These are phyloP conservation scores for Cryphonectria japonica DNA, from an alignment of 2,329 filamentous ascomycete species.

Conservation along the genomic window DNA sequence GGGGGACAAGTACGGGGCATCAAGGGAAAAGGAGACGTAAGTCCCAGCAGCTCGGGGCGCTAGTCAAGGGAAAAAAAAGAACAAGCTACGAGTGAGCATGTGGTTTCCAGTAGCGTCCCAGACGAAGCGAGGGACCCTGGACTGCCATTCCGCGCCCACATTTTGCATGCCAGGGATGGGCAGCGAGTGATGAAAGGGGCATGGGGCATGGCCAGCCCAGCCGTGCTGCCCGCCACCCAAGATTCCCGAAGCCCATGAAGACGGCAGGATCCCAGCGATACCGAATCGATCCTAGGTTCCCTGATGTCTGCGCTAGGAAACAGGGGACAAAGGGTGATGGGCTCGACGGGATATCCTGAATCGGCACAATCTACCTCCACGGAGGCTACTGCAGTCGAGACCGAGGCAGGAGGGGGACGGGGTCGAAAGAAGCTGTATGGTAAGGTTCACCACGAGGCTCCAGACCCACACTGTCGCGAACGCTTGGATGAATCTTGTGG, in stretches of 20 bases:
- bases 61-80: slow-evolving; percentile 12
- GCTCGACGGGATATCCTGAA: not conserved
- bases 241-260: not conserved
- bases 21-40: slow-evolving; percentile 7
- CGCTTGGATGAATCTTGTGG: not conserved
- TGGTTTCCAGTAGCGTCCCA: not conserved
- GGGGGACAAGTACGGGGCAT: slow-evolving; percentile 2
- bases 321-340: not conserved
- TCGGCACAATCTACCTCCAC: not conserved
- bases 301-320: not conserved
- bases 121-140: slow-evolving; percentile 15
- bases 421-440: not conserved
- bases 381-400: not conserved
- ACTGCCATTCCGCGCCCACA: slow-evolving; percentile 8
- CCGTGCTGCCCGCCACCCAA: not conserved
- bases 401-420: not conserved
- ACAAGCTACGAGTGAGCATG: slow-evolving; percentile 12
- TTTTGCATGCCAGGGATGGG: slow-evolving; percentile 12
- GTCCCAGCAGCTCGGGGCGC: slow-evolving; percentile 20
- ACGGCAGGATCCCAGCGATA: not conserved
- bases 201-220: not conserved
- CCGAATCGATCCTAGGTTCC: not conserved
- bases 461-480: not conserved
- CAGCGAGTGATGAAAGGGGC: slow-evolving; percentile 3
- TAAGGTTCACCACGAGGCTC: not conserved